phyloP scores from a whole-genome alignment of 768 basidiomycete species.

The Inosperma sp. region DNA sequence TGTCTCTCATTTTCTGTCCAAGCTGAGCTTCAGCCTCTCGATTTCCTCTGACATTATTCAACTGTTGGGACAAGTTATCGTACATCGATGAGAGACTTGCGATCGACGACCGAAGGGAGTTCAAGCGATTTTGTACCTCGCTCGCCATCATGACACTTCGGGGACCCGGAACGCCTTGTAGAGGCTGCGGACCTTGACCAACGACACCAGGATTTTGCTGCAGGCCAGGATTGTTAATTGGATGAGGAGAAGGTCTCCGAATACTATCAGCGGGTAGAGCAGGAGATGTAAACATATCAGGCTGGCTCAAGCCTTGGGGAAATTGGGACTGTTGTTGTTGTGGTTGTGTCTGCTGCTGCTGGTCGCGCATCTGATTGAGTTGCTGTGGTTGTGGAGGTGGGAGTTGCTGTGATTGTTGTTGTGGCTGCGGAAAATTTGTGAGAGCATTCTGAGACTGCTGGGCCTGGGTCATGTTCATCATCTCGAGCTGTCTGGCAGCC shows the following conservation, averaged over 20 bases:
- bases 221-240: conserved; percentile 28
- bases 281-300: conserved; percentile 48
- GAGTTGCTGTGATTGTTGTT: conserved; percentile 33
- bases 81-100: too few relatives aligned
- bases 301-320: conserved; percentile 6
- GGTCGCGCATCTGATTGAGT: conserved; percentile 38
- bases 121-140: too few relatives aligned
- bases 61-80: too few relatives aligned
- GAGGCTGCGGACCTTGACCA: conserved; percentile 1
- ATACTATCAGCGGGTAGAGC: conserved; percentile 42
- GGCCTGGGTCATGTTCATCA: conserved; percentile 22
- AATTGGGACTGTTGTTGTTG: conserved; percentile 5
- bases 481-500: conserved; percentile 6
- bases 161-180: background rate
- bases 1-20: conserved; percentile 14
- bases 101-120: too few relatives aligned
- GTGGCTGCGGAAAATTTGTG: conserved; percentile 8
- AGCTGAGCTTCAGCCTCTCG: background rate
- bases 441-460: conserved; percentile 7
- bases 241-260: conserved; percentile 46
- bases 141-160: too few relatives aligned
- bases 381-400: conserved; percentile 8
- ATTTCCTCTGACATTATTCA: conserved; percentile 2
- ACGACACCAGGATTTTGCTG: conserved; percentile 12
- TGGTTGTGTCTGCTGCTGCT: too few relatives aligned